Conservation (phyloP, 768 basidiomycete genomes). For the Dacryopinax spathularia region DNA sequence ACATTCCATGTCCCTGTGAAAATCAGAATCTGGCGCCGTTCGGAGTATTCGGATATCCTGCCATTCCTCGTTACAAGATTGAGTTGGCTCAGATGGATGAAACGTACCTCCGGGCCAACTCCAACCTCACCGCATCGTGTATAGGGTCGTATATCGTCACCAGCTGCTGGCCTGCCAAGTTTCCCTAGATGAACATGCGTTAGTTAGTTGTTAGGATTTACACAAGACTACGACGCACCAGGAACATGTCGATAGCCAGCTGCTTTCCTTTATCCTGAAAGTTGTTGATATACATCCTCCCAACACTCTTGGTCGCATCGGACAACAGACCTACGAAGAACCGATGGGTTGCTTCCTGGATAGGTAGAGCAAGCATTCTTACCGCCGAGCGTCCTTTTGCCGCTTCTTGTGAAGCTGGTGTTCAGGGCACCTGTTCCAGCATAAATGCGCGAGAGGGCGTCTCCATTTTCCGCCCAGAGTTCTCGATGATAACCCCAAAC, state of each 20-base stretch:
- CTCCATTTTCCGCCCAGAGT: slow-evolving; percentile 95
- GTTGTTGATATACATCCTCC: slow-evolving; percentile 93
- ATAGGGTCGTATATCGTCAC: slow-evolving; percentile 91
- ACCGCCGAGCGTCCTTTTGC: slow-evolving; percentile 87
- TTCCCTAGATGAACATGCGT: slow-evolving; percentile 48
- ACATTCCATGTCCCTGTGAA: slow-evolving; percentile 94
- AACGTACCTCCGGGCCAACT: slow-evolving; percentile 51
- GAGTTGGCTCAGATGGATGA: neutral
- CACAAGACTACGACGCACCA: slow-evolving; percentile 39
- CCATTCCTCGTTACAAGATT: neutral
- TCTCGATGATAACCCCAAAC: slow-evolving; percentile 84
- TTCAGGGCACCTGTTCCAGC: slow-evolving; percentile 72
- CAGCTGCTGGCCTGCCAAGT: slow-evolving; percentile 71
- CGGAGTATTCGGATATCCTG: slow-evolving; percentile 74
- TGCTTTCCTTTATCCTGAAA: slow-evolving; percentile 95
- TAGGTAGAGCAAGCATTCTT: slow-evolving; percentile 8
- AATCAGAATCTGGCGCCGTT: slow-evolving; percentile 51
- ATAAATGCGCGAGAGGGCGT: slow-evolving; percentile 84
- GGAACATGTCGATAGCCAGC: slow-evolving; percentile 83
- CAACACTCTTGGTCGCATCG: slow-evolving; percentile 92
- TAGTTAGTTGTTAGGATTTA: neutral
- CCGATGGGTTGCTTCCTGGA: neutral
- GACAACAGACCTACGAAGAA: slow-evolving; percentile 73
- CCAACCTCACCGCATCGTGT: slow-evolving; percentile 68
- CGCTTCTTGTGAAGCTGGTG: slow-evolving; percentile 87